These are phyloP conservation scores for Annona cherimola DNA, from an alignment of 164 flowering plant species.

Conservation along the genomic window DNA sequence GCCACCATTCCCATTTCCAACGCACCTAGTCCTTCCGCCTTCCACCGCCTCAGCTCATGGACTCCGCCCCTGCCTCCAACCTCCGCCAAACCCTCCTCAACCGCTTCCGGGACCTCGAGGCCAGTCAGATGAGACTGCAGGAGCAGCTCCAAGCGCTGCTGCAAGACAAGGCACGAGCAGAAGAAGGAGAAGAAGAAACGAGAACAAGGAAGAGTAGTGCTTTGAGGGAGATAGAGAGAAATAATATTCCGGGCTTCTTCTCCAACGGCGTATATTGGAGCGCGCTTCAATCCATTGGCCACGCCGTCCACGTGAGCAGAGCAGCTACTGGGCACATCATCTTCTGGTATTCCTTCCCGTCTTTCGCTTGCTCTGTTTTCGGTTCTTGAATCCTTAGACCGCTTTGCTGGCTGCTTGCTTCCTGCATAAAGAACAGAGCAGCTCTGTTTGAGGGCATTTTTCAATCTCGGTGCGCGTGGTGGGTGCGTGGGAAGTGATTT, in stretches of 20 bases:
- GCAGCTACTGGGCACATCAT: slow-evolving; percentile 52
- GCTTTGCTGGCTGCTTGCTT: not conserved
- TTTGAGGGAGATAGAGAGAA: slow-evolving; percentile 7
- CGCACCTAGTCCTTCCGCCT: not conserved
- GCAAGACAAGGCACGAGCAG: slow-evolving; percentile 14
- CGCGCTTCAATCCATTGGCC: slow-evolving; percentile 58
- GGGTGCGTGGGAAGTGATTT: not conserved
- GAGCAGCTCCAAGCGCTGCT: slow-evolving; percentile 35
- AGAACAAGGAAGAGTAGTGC: not conserved
- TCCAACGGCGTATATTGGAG: slow-evolving; percentile 32
- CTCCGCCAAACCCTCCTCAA: slow-evolving; percentile 19
- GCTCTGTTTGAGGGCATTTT: not conserved
- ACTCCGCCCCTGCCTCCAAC: not conserved
- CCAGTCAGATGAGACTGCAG: slow-evolving; percentile 39
- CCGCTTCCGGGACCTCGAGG: slow-evolving; percentile 47
- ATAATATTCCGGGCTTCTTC: slow-evolving; percentile 32
- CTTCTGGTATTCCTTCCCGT: slow-evolving; percentile 42
- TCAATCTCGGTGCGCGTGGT: too few species aligned
- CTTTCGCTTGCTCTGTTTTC: not conserved
- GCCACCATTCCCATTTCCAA: not conserved
- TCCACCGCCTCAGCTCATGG: not conserved
- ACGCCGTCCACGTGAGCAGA: slow-evolving; percentile 52
- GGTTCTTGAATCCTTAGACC: too few species aligned
- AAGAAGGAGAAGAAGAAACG: slow-evolving; percentile 2
- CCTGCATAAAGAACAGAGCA: not conserved